A percentile compares a stretch with the other conserved stretches of the same genome.
Evolutionary conservation across 208 protist genomes (phyloP).

Genomic region (Trypanosoma vivax): DNA sequence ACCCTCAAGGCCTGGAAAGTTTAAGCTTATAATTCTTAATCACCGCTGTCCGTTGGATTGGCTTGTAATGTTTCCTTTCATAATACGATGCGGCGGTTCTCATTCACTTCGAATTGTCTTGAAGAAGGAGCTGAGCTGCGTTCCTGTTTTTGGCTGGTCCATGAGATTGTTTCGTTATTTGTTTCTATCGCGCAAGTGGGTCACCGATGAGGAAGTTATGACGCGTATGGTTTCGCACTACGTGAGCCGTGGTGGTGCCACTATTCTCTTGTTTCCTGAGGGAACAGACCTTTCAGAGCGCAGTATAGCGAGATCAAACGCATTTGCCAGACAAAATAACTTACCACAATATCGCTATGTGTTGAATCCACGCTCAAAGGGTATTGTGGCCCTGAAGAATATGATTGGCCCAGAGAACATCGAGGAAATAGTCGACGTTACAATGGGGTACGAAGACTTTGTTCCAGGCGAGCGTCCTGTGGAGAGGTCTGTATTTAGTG

Average conservation of each 20-base stretch:
- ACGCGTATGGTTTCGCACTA: constrained; percentile 46
- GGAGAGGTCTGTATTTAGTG: constrained; percentile 70
- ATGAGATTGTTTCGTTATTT: constrained; percentile 82
- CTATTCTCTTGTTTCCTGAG: constrained; percentile 79
- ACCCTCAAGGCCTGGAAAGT: constrained; percentile 43
- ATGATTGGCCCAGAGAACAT: constrained; percentile 59
- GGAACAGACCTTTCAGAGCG: constrained; percentile 76
- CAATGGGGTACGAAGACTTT: constrained; percentile 81
- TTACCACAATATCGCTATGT: constrained; percentile 69
- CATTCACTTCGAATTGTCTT: constrained; percentile 56
- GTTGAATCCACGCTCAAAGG: constrained; percentile 75
- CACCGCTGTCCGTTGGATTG: constrained; percentile 79
- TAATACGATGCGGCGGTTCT: constrained; percentile 26
- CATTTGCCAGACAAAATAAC: constrained; percentile 39
- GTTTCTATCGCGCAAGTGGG: constrained; percentile 79
- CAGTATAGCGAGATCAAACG: constrained; percentile 57
- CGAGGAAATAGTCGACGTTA: constrained; percentile 75
- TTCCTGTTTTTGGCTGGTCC: constrained; percentile 65
- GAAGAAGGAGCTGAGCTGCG: constrained; percentile 39
- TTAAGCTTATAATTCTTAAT: constrained; percentile 83
- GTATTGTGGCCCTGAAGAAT: constrained; percentile 57
- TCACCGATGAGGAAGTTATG: constrained; percentile 61
- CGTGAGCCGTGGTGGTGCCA: constrained; percentile 24
- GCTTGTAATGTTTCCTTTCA: constrained; percentile 30
- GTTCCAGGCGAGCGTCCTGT: constrained; percentile 36